Base-by-base conservation (phyloP, 1,284 basidiomycete genomes). In the Ceratobasidium papillatum region DNA sequence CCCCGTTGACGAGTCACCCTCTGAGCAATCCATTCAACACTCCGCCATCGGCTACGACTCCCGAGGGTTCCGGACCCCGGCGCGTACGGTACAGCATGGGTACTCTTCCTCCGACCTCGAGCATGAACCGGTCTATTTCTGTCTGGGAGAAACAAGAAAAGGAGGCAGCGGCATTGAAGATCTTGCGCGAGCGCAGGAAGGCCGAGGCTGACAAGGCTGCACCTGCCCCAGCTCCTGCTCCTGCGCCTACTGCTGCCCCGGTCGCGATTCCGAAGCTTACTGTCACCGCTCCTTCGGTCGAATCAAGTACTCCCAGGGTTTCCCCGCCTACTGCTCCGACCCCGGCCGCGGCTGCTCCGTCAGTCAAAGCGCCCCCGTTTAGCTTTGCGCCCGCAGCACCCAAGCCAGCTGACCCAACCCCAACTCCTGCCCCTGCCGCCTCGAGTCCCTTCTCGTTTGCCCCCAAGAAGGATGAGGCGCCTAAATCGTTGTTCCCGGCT, bases 131-230 rank as follows among this genome's bases (percentile, higher is more conserved):
- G 52, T 38, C 52, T 5, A 69, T 58, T n/a, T 56, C 66, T 11
- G 52, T 52, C 19, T 69, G 66, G 66, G 66, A 69, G 32, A 69
- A 69, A 38, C 66, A 69, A 25, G 66, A 69, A 36, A 36, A 52
- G 27, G 66, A 69, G 52, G 66, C 66, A 9, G 34, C 30, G 7
- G 66, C 52, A 25, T 45, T 69, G 52, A 69, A 69, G 22, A 69
- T 69, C 14, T 43, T 69, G 34, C 54, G 52, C 34, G 66, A 69
- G 30, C 66, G 66, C 7, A 43, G 38, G n/a, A 52, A 51, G n/a
- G 66, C 66, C 5, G 52, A 69, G 43, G 52, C 66, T 1, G 66
- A 52, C 34, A 54, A 52, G 34, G 38, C 51, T 1, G 38, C 66
- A 11, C 52, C 66, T 8, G 56, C 32, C 2, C 65, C 65, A 1